Base-by-base conservation (phyloP, 1,139 yeast genomes). In the Hansenula lynferdii region DNA sequence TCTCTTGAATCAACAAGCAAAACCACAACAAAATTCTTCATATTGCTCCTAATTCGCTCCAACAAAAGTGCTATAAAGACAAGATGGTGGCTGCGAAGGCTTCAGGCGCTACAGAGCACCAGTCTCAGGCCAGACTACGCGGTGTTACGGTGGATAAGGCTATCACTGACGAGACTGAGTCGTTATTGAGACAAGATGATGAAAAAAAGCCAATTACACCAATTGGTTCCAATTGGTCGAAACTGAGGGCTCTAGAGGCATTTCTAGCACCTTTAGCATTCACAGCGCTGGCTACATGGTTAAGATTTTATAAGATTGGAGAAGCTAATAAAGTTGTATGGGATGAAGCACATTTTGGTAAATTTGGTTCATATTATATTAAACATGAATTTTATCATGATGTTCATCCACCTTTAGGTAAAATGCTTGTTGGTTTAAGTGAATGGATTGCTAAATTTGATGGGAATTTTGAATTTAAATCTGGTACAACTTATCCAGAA, bases 271-370 rank as follows among this genome's bases (percentile, higher is more conserved):
- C 84, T 2, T 34, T 75, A 7, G 16, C 69, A 12, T 63, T 79
- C 57, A 83, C 94, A 0, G 61, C 69, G 0, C 34, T 83, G 3
- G 79, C 95, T 1, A 75, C 85, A 12, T 73, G 73, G 47, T 71
- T 89, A 10, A 73, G 97, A 39, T 68, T 86, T 33, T 75, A 81
- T 52, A 69, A 70, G 26, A 84, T 92, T 39, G 85, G 80, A 40
- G 69, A 65, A 23, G 69, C 84, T 28, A 64, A 74, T 38, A 62
- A 68, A 29, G 97, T 94, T 10, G 81, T 89, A 8, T 92, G 99
- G 99, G 98, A 90, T 62, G 96, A 87, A 58, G 96, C 96, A 8
- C 96, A 86, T 66, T 85, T 85, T 63, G 72, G 71, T 16, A 67
- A 67, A 45, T 77, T 77, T 55, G 85, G 83, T 6, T 72, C 81